Conservation (phyloP, 1,139 yeast genomes). For the Magnusiomyces fungicola region DNA sequence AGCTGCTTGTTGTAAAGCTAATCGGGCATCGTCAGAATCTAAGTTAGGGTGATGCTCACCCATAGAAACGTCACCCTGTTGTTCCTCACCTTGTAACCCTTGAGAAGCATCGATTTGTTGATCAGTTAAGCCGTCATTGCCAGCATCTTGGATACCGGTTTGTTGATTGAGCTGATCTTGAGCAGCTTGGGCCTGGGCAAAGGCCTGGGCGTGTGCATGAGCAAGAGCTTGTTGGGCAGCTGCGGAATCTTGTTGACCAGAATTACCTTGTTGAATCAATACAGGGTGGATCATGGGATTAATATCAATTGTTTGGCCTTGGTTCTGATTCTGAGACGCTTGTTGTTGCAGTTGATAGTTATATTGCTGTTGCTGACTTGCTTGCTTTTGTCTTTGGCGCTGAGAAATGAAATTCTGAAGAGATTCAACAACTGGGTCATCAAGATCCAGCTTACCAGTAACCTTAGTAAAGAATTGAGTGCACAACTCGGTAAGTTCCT, state of each 20-base stretch:
- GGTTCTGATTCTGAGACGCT: not conserved
- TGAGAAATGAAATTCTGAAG: slow-evolving; percentile 6
- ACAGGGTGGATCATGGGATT: slow-evolving; percentile 3
- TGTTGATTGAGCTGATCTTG: no score
- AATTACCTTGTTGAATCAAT: slow-evolving; percentile 2
- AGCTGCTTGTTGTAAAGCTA: not conserved
- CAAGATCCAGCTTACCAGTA: not conserved
- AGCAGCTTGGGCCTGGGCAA: no score
- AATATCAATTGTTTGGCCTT: not conserved
- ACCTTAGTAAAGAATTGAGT: not conserved
- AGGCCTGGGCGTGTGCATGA: no score
- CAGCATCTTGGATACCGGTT: no score
- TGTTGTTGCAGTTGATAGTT: not conserved
- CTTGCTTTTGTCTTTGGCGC: slow-evolving; percentile 25
- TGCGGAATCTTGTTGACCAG: not conserved
- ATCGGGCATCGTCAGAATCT: not conserved
- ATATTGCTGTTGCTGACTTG: slow-evolving; percentile 20
- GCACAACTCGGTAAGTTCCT: not conserved
- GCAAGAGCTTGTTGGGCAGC: slow-evolving; percentile 1
- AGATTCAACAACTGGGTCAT: not conserved
- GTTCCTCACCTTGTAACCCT: no score
- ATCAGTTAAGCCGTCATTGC: no score
- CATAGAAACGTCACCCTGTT: no score
- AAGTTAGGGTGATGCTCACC: not conserved
- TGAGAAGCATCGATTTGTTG: no score